Percentiles rank a stretch among this genome's conserved stretches.
phyloP scores from a whole-genome alignment of 1,139 yeast genomes.

The Hemisphaericaspora lyxosophila region DNA sequence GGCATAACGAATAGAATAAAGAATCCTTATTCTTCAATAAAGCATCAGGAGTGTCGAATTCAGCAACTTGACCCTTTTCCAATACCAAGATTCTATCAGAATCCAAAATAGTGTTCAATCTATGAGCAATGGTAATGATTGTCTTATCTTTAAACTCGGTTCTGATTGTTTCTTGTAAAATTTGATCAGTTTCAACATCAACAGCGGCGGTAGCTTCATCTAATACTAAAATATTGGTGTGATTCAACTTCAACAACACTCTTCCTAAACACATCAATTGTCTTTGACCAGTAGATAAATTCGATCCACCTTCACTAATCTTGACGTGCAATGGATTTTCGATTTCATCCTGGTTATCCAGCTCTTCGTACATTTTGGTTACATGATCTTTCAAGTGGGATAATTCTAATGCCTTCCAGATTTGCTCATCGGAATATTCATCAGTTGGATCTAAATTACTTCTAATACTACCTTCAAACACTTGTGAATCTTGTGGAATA shows the following conservation, averaged over 20 bases:
- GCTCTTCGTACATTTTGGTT: constrained; percentile 49
- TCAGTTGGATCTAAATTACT: constrained; percentile 87
- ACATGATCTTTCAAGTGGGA: constrained; percentile 84
- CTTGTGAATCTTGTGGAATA: constrained; percentile 97
- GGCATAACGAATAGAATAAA: constrained; percentile 73
- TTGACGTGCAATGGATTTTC: constrained; percentile 59
- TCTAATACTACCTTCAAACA: constrained; percentile 87
- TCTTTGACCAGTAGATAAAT: constrained; percentile 38
- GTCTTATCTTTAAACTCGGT: constrained; percentile 84
- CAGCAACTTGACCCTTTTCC: constrained; percentile 82
- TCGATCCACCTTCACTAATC: constrained; percentile 51
- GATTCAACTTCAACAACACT: constrained; percentile 32
- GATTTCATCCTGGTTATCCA: constrained; percentile 25
- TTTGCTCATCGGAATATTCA: constrained; percentile 65
- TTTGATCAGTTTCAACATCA: constrained; percentile 89
- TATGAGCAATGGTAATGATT: constrained; percentile 90
- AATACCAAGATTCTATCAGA: constrained; percentile 85
- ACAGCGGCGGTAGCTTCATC: constrained; percentile 99
- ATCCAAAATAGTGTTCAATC: constrained; percentile 90
- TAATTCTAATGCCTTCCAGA: constrained; percentile 83
- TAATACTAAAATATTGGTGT: constrained; percentile 46
- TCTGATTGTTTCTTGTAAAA: constrained; percentile 85
- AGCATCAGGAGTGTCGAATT: constrained; percentile 76
- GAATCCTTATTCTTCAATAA: constrained; percentile 68
- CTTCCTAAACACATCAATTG: constrained; percentile 40